phyloP scores from a whole-genome alignment of 2,329 filamentous ascomycete genomes.

The Epichloe glyceriae region DNA sequence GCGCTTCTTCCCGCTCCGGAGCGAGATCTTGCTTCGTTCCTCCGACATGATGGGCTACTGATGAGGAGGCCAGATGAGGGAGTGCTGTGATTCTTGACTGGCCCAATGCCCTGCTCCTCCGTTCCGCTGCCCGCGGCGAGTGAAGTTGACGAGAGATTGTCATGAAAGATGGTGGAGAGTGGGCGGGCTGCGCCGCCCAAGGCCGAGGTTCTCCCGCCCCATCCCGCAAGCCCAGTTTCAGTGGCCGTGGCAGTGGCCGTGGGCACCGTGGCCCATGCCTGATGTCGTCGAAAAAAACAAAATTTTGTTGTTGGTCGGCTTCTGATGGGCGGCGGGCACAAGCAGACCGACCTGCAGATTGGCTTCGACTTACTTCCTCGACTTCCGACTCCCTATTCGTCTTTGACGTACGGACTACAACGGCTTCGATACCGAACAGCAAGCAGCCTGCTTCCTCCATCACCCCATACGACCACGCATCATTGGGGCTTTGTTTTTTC shows the following conservation, averaged over 20 bases:
- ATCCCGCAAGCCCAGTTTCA: not conserved
- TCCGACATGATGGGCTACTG: conserved; percentile 39
- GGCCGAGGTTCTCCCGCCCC: conserved; percentile 12
- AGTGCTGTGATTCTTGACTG: not conserved
- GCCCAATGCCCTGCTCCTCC: not conserved
- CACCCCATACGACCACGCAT: not conserved
- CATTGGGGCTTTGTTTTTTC: not conserved
- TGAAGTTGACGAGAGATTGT: not conserved
- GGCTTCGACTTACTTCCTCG: not conserved
- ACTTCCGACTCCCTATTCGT: not conserved
- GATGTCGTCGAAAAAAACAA: conserved; percentile 8
- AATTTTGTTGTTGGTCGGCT: conserved; percentile 2
- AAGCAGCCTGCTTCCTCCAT: not conserved
- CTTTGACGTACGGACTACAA: not conserved
- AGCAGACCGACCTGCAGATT: conserved; percentile 1
- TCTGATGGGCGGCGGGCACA: conserved; percentile 1
- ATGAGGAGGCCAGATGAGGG: not conserved
- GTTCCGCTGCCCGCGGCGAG: not conserved
- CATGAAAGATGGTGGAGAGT: not conserved
- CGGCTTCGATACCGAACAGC: not conserved
- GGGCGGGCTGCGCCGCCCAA: not conserved
- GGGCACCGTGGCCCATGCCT: not conserved
- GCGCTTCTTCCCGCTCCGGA: conserved; percentile 47
- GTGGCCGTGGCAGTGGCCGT: not conserved
- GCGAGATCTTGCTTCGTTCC: conserved; percentile 47